Conservation (phyloP, 2,329 filamentous ascomycete genomes). For the Penicillium crustosum region DNA sequence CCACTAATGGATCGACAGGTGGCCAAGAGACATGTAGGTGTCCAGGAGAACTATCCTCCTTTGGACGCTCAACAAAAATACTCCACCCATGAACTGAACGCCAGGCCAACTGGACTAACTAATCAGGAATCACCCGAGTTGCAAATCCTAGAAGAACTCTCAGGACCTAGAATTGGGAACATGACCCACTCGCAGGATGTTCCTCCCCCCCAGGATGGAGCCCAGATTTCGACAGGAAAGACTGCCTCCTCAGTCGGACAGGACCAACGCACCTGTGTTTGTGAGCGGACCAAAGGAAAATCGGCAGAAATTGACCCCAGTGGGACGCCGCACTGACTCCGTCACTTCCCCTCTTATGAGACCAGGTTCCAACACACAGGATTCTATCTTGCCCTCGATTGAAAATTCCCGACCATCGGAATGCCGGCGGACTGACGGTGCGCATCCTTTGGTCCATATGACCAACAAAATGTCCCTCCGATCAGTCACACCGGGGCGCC, state of each 20-base stretch:
- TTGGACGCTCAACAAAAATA: conserved; percentile 12
- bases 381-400: conserved; percentile 39
- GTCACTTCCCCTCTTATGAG: conserved; percentile 18
- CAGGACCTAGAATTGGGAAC: conserved; percentile 21
- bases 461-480: conserved; percentile 33
- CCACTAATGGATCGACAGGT: conserved; percentile 12
- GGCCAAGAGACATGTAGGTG: conserved; percentile 14
- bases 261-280: conserved; percentile 33
- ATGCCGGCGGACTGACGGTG: conserved; percentile 24
- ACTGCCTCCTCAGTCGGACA: conserved; percentile 16
- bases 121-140: conserved; percentile 26
- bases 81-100: conserved; percentile 11
- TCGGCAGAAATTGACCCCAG: conserved; percentile 18
- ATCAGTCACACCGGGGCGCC: conserved; percentile 32
- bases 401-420: conserved; percentile 29
- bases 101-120: conserved; percentile 25
- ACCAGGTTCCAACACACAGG: conserved; percentile 25
- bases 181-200: conserved; percentile 24
- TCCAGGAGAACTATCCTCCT: conserved; percentile 12
- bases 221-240: conserved; percentile 20
- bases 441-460: conserved; percentile 27
- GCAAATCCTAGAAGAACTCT: conserved; percentile 18
- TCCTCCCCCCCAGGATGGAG: conserved; percentile 24
- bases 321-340: conserved; percentile 18
- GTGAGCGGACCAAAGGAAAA: conserved; percentile 32